Percentiles rank a stretch among this genome's conserved stretches.
These are phyloP conservation scores for Phytopythium montanum DNA, from an alignment of 352 stramenopile genomes.

Conservation along the genomic window DNA sequence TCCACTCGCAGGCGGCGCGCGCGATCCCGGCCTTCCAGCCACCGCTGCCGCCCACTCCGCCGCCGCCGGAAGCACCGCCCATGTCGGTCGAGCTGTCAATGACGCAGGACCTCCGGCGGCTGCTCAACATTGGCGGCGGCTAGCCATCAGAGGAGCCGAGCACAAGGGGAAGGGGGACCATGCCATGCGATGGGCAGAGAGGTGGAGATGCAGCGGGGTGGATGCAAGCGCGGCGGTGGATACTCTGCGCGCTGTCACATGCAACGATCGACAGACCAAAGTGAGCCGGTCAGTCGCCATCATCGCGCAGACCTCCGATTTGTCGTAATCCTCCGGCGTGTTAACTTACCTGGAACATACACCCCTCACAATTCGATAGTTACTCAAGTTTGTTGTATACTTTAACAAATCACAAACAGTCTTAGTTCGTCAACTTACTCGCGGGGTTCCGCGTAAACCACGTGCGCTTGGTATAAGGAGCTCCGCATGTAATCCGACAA, in stretches of 20 bases:
- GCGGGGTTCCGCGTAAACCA: neutral
- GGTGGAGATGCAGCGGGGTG: neutral
- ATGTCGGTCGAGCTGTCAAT: conserved; percentile 68
- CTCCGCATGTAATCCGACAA: neutral
- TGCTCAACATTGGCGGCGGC: conserved; percentile 74
- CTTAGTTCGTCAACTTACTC: neutral
- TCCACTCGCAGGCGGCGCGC: conserved; percentile 8
- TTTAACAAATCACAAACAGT: neutral
- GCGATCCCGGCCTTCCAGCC: conserved; percentile 20
- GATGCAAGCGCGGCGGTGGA: neutral
- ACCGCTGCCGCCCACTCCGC: conserved; percentile 23
- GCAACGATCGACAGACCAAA: neutral
- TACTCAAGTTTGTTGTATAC: neutral
- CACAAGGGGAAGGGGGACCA: too few relatives aligned
- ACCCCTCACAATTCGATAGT: neutral
- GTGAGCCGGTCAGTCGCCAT: neutral
- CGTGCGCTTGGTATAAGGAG: neutral
- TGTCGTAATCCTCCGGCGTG: neutral
- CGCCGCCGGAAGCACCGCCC: conserved; percentile 32
- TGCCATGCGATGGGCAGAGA: too few relatives aligned
- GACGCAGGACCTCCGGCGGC: conserved; percentile 71
- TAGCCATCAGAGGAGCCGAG: conserved; percentile 7
- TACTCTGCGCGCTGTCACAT: neutral
- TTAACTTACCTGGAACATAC: neutral
- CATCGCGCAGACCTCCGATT: neutral